Percentiles rank a stretch among this genome's conserved stretches.
phyloP scores from a whole-genome alignment of 306 rosid species.

The Vigna nakashimae region DNA sequence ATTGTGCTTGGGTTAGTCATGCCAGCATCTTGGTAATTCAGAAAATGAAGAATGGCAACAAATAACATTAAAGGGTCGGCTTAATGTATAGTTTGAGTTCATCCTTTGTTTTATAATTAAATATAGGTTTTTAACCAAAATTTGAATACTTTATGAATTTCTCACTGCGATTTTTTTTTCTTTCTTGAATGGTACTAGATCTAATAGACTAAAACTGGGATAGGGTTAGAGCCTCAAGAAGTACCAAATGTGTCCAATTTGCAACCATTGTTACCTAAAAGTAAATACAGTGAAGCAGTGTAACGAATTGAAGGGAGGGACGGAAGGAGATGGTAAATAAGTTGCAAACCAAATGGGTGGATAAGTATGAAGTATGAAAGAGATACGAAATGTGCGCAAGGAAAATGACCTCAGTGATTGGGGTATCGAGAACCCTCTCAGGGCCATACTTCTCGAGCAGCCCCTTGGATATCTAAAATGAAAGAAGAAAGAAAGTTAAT shows the following conservation, averaged over 20 bases:
- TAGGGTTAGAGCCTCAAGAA: not conserved
- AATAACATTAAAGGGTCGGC: no score
- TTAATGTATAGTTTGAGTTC: not conserved
- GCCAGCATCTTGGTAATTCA: not conserved
- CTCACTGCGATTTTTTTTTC: not conserved
- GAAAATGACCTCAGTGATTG: constrained; percentile 88
- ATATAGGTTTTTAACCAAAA: not conserved
- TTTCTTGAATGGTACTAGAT: not conserved
- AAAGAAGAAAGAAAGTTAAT: constrained; percentile 28
- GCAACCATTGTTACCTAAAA: not conserved
- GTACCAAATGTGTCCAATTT: not conserved
- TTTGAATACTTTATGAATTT: not conserved
- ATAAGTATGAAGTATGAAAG: constrained; percentile 17
- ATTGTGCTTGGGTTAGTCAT: not conserved
- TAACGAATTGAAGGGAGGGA: not conserved
- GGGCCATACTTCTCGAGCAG: constrained; percentile 98
- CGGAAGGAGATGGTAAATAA: not conserved
- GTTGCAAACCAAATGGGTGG: constrained; percentile 10
- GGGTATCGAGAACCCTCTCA: constrained; percentile 97
- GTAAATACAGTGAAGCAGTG: not conserved
- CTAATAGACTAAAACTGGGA: not conserved
- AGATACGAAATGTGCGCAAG: constrained; percentile 34
- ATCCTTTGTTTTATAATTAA: no score
- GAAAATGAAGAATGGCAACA: not conserved
- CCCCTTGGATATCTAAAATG: constrained; percentile 81